Evolutionary conservation across 164 flowering plant species (phyloP).

Genomic region (Nymphaea thermarum): DNA sequence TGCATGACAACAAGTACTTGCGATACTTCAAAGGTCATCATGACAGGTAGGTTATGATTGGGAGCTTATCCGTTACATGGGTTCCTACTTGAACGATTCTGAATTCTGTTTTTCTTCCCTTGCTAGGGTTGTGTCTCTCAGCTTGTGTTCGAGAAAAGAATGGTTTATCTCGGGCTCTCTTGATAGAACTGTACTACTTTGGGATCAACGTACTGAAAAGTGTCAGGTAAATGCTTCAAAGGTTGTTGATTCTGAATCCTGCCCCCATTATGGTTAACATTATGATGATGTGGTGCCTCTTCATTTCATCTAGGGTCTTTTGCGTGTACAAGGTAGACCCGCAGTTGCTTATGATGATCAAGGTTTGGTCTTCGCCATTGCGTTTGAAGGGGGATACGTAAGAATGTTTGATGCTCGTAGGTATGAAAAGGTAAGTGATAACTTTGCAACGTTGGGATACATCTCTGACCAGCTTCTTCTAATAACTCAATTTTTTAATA

Average conservation of each 20-base stretch:
- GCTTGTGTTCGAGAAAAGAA: slow-evolving; percentile 77
- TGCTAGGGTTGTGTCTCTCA: slow-evolving; percentile 85
- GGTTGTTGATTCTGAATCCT: neutral
- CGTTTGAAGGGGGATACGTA: slow-evolving; percentile 75
- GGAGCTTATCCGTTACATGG: neutral
- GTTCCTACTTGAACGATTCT: neutral
- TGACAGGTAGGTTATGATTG: slow-evolving; percentile 51
- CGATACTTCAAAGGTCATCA: slow-evolving; percentile 98
- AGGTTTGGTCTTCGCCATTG: slow-evolving; percentile 84
- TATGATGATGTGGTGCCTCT: neutral
- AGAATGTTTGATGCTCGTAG: slow-evolving; percentile 95
- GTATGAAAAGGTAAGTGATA: slow-evolving; percentile 63
- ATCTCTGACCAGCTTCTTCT: neutral
- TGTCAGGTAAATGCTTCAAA: slow-evolving; percentile 52
- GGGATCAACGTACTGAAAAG: slow-evolving; percentile 85
- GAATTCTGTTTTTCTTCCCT: slow-evolving; percentile 4
- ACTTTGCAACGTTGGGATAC: neutral
- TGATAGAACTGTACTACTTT: slow-evolving; percentile 88
- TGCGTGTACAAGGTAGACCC: slow-evolving; percentile 96
- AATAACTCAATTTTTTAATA: slow-evolving; percentile 12
- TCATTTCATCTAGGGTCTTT: slow-evolving; percentile 48
- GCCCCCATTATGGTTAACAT: neutral
- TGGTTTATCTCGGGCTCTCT: slow-evolving; percentile 94
- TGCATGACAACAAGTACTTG: slow-evolving; percentile 94
- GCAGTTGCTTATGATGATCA: slow-evolving; percentile 96